Conservation (phyloP, 306 rosid species). For the Vigna mungo region DNA sequence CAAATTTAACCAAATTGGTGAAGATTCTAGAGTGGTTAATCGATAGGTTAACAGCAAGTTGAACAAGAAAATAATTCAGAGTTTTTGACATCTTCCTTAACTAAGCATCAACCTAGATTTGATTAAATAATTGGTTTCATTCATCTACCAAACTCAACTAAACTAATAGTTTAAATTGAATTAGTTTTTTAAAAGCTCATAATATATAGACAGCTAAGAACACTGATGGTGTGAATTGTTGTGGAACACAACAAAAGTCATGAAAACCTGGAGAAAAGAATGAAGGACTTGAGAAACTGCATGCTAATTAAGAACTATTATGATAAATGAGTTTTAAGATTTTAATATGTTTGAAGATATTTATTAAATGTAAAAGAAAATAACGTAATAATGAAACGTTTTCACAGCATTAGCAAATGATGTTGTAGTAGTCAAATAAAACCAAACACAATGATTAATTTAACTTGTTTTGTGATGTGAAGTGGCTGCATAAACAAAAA, state of each 20-base stretch:
- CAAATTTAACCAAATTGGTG: background rate
- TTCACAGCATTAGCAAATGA: background rate
- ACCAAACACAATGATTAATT: constrained; percentile 46
- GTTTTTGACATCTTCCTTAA: background rate
- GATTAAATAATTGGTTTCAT: constrained; percentile 7
- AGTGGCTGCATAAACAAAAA: constrained; percentile 45
- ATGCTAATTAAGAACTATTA: background rate
- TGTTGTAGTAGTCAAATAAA: constrained; percentile 19
- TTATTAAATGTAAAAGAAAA: background rate
- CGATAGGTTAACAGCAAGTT: background rate
- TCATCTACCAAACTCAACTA: background rate
- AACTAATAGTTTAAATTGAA: background rate
- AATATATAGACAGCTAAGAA: constrained; percentile 47
- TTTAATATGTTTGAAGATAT: background rate
- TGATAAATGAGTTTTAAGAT: background rate
- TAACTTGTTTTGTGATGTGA: constrained; percentile 42
- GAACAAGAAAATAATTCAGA: constrained; percentile 5
- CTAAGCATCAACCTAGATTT: background rate
- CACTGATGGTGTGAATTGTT: constrained; percentile 41
- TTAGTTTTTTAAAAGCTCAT: constrained; percentile 9
- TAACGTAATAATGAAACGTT: background rate
- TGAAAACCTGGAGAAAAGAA: constrained; percentile 30
- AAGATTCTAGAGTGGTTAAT: constrained; percentile 2
- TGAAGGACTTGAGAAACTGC: constrained; percentile 22
- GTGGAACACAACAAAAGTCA: constrained; percentile 34